A percentile compares a stretch with the other conserved stretches of the same genome.
phyloP scores from a whole-genome alignment of 371 early-diverging fungal species.

The Mortierella sp. region DNA sequence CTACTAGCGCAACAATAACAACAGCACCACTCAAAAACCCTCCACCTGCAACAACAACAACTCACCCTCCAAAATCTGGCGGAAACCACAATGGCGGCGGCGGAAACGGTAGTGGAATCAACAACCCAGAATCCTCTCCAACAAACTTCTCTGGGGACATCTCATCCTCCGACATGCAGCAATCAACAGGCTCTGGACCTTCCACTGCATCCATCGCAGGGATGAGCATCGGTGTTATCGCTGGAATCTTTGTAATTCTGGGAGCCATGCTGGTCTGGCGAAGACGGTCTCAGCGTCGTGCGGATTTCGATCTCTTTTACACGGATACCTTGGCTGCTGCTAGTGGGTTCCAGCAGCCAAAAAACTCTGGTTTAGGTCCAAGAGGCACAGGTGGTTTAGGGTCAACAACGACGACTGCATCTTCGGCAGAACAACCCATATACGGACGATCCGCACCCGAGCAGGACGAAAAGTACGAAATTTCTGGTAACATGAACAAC shows the following conservation, averaged over 20 bases:
- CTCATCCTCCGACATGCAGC: constrained; percentile 26
- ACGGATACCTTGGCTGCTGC: constrained; percentile 25
- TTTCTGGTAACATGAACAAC: not conserved
- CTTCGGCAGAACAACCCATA: not conserved
- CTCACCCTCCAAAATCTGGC: not conserved
- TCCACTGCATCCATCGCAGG: constrained; percentile 16
- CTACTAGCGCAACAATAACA: not conserved
- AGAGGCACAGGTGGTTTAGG: not conserved
- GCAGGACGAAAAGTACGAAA: not conserved
- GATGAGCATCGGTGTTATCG: constrained; percentile 20
- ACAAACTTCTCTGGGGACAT: not conserved
- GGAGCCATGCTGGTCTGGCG: constrained; percentile 38
- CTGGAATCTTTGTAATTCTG: constrained; percentile 19
- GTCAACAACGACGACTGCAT: not conserved
- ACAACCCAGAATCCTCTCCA: not conserved
- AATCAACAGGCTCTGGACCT: not conserved
- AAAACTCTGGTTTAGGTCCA: not conserved
- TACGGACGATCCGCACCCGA: constrained; percentile 7
- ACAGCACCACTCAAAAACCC: not conserved
- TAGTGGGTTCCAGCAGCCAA: constrained; percentile 12
- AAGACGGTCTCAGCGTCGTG: constrained; percentile 26
- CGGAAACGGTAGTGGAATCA: not conserved
- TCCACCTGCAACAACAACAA: not conserved
- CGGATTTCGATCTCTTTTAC: constrained; percentile 23
- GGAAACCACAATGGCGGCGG: not conserved